phyloP scores from a whole-genome alignment of 331 rosid species.

The Arachis monticola region DNA sequence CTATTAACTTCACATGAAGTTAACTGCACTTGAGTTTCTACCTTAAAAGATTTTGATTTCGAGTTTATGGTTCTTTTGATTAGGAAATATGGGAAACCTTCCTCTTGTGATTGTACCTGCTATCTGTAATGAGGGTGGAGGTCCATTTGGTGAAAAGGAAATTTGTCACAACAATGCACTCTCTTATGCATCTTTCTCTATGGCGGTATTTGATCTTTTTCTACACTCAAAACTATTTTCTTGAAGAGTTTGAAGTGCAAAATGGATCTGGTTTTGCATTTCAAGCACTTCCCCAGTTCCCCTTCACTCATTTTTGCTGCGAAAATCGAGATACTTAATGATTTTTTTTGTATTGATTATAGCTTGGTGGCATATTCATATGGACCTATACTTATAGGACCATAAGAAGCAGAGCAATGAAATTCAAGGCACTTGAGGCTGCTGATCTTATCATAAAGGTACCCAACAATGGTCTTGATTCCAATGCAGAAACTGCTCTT shows the following conservation, averaged over 20 bases:
- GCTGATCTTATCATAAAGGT: conserved; percentile 41
- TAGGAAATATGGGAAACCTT: conserved; percentile 94
- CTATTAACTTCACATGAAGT: background rate
- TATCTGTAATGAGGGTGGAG: conserved; percentile 70
- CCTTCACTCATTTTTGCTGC: too few relatives aligned
- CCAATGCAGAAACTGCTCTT: conserved; percentile 54
- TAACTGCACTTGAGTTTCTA: background rate
- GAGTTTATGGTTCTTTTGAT: conserved; percentile 15
- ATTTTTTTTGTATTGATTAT: conserved; percentile 34
- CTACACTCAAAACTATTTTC: background rate
- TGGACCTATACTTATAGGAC: conserved; percentile 82
- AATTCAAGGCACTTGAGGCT: conserved; percentile 57
- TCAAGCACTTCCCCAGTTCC: too few relatives aligned
- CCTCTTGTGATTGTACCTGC: conserved; percentile 83
- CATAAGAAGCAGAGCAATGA: conserved; percentile 51
- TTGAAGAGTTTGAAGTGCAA: too few relatives aligned
- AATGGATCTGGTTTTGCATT: too few relatives aligned
- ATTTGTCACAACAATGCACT: conserved; percentile 60
- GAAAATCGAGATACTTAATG: background rate
- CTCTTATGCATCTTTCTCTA: conserved; percentile 88
- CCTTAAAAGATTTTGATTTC: background rate
- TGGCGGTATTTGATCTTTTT: conserved; percentile 69
- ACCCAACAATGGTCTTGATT: conserved; percentile 52
- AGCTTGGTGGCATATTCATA: conserved; percentile 86
- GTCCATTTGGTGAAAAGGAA: conserved; percentile 69